Evolutionary conservation across 805 yeast genomes (phyloP).

Genomic region (Kuraishia hungarica): DNA sequence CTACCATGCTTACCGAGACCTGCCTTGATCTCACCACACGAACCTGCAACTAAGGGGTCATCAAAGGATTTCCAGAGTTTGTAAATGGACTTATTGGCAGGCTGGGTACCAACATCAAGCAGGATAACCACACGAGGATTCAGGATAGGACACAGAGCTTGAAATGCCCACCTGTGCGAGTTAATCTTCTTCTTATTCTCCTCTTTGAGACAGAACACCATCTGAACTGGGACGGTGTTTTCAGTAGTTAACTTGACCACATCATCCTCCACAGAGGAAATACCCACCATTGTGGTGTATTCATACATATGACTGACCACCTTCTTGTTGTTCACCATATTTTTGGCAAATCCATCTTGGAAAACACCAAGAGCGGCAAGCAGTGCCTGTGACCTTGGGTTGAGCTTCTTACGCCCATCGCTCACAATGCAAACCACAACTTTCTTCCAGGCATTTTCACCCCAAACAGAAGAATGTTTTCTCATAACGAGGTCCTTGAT

Average conservation of each 20-base stretch:
- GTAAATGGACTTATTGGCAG: conserved; percentile 75
- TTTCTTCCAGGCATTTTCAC: conserved; percentile 92
- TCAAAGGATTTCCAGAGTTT: conserved; percentile 85
- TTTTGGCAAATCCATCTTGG: conserved; percentile 94
- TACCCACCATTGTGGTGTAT: conserved; percentile 87
- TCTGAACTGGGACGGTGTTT: conserved; percentile 70
- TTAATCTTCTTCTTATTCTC: conserved; percentile 84
- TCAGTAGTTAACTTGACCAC: conserved; percentile 62
- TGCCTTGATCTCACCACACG: conserved; percentile 95
- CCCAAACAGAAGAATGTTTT: conserved; percentile 70
- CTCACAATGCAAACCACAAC: conserved; percentile 83
- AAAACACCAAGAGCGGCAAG: conserved; percentile 83
- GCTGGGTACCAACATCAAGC: conserved; percentile 92
- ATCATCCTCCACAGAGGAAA: conserved; percentile 48
- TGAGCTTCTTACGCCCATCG: conserved; percentile 84
- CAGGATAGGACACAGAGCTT: conserved; percentile 78
- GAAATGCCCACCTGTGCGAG: conserved; percentile 95
- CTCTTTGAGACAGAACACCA: conserved; percentile 85
- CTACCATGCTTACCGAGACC: conserved; percentile 51
- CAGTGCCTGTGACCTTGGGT: conserved; percentile 70
- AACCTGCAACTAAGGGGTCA: conserved; percentile 82
- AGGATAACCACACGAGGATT: conserved; percentile 78
- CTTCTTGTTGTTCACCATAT: conserved; percentile 71
- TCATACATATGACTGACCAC: conserved; percentile 89
- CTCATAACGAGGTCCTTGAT: conserved; percentile 65